A percentile compares a stretch with the other conserved stretches of the same genome.
Evolutionary conservation across 352 stramenopile genomes (phyloP).

Genomic region (Pythium angustatum): DNA sequence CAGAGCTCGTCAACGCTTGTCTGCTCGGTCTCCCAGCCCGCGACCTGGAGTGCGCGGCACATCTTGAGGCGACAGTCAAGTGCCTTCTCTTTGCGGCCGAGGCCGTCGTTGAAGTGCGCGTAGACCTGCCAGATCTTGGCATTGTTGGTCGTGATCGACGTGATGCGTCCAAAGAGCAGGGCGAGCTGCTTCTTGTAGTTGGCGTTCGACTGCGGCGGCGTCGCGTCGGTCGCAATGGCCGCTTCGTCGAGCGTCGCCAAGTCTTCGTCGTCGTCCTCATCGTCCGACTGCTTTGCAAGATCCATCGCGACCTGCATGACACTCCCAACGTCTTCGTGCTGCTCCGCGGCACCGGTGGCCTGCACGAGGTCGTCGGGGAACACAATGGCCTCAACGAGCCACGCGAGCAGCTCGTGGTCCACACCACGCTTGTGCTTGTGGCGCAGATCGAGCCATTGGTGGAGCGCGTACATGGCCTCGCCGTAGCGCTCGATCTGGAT

Average conservation of each 20-base stretch:
- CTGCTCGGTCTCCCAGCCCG: constrained; percentile 70
- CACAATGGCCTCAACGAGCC: constrained; percentile 80
- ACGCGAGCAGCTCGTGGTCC: constrained; percentile 77
- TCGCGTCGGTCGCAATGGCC: constrained; percentile 42
- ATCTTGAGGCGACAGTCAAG: constrained; percentile 81
- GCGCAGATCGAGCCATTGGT: constrained; percentile 80
- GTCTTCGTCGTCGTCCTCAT: constrained; percentile 41
- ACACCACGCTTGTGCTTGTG: constrained; percentile 78
- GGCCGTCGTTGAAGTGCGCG: constrained; percentile 76
- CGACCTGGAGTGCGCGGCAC: constrained; percentile 67
- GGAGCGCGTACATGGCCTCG: constrained; percentile 82
- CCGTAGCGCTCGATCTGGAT: constrained; percentile 76
- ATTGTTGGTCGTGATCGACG: constrained; percentile 76
- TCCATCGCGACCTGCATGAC: constrained; percentile 27
- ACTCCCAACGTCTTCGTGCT: constrained; percentile 30
- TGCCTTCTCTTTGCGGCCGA: constrained; percentile 62
- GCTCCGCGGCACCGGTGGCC: constrained; percentile 30
- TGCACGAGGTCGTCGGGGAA: constrained; percentile 54
- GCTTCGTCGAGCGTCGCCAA: constrained; percentile 53
- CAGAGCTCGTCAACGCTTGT: constrained; percentile 61
- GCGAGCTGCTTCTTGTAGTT: constrained; percentile 77
- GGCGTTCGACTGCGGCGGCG: constrained; percentile 51
- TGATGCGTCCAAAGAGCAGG: constrained; percentile 77
- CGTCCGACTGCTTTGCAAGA: background rate
- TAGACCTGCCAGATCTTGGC: constrained; percentile 84